Evolutionary conservation across 306 rosid genomes (phyloP), one percentile per base, ranked within the genome.

Genomic region (Rubus idaeus): DNA sequence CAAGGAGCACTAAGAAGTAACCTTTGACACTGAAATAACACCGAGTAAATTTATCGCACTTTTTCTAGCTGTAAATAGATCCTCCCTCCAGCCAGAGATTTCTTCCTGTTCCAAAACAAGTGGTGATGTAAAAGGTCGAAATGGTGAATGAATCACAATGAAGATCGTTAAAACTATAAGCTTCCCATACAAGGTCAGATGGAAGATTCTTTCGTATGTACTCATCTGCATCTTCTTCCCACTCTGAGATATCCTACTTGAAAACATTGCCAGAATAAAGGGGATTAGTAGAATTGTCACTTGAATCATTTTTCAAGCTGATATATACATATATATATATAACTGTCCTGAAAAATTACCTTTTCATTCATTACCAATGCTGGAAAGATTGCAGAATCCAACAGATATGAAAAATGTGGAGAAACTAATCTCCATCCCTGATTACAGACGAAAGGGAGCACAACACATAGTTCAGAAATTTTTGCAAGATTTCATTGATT

Each of bases 341-440:
- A 37, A 13, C 8, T 60, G 53, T 80, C 20, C 49, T 76, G 65
- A 84, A 71, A 47, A 23, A 81, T 78, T 79, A 93, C 98, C 95
- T 89, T 93, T 77, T 91, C 91, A 80, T 91, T 93, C 93, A 93
- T 78, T 79, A 84, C 82, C 80, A 91, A 80, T 45, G 98, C 88
- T 26, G 96, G 95, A 78, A 91, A 89, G 79, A 93, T 93, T 30
- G 96, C 93, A 82, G 90, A 82, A 66, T 91, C 90, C 87, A 93
- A 80, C 62, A 93, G 71, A 78, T 74, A 79, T 57, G 88, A 85
- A 84, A 93, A 93, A 83, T 93, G 95, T 10, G 95, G 96, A 75
- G 98, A 91, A 78, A 93, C 91, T 81, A 91, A 75, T 61, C 97
- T 90, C 98, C 98, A 93, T 68, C 98, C 98, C 98, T 93, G 88